Evolutionary conservation across 2,329 filamentous ascomycete genomes (phyloP), one percentile per base, ranked within the genome.

Genomic region (Trichoderma oligosporum): DNA sequence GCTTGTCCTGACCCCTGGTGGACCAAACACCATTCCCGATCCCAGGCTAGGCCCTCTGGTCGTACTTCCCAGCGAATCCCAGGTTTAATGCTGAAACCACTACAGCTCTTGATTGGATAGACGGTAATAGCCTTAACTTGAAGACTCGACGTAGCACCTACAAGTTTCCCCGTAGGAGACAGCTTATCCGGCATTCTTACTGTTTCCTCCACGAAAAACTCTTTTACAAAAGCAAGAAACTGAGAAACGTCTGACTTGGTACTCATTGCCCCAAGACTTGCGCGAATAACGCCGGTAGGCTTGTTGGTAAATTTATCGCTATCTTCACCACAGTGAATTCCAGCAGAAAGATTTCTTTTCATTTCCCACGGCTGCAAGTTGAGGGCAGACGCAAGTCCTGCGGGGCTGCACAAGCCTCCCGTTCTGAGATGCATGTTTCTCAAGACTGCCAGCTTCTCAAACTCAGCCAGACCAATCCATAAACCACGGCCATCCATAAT

Each of bases 101-200:
- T 89, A 66, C 94, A 97, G 68, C 91, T 96, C 72, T 99, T 99
- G 67, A 99, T 92, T 0, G 94, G 94, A 67, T 91, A 99, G 1
- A 97, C 82, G 1, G 79, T 84, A 14, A 92, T 80, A 53, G 77
- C 78, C 60, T 87, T 82, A n/a, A 91, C 77, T 55, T 59, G 63
- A 7, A 74, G 57, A 45, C n/a, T 9, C 27, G 44, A 31, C 2
- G 33, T 9, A 9, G 14, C 2, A 4, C 22, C 16, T 7, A 11
- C 3, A 0, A 1, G 2, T 22, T 18, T 12, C 8, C 9, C 4
- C 0, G 14, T 25, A n/a, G 12, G 14, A n/a, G 18, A 11, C 7
- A 22, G n/a, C 6, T 5, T 7, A 4, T 1, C 44, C 4, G 38
- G 12, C 29, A 7, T 14, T 14, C 5, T 29, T 24, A 31, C 2